phyloP scores from a whole-genome alignment of 192 early-diverging fungal genomes.

The Backusella liffmaniae region DNA sequence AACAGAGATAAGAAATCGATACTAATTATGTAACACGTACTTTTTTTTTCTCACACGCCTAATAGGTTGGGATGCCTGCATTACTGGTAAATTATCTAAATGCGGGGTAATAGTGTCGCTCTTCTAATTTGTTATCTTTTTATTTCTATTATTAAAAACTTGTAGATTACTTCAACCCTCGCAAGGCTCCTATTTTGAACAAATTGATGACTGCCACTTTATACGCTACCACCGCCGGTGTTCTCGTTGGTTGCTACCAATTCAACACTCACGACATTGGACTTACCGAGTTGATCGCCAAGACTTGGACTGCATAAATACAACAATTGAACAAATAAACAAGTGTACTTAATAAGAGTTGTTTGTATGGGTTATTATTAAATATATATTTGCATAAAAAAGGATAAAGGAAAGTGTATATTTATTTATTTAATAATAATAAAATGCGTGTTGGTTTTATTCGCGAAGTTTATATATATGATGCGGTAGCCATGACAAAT shows the following conservation, averaged over 20 bases:
- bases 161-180: constrained; percentile 81
- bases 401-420: not conserved
- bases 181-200: constrained; percentile 61
- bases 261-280: constrained; percentile 98
- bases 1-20: constrained; percentile 5
- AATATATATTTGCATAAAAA: not conserved
- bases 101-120: constrained; percentile 13
- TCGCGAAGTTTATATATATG: not conserved
- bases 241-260: constrained; percentile 84
- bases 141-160: not conserved
- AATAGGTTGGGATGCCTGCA: constrained; percentile 36
- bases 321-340: not conserved
- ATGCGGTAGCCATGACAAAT: not conserved
- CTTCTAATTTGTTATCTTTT: constrained; percentile 5
- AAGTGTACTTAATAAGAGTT: not conserved
- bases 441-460: not conserved
- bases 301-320: constrained; percentile 64
- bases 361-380: not conserved
- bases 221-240: constrained; percentile 65
- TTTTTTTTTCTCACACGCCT: constrained; percentile 3
- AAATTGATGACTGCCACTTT: constrained; percentile 64
- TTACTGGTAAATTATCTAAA: constrained; percentile 29
- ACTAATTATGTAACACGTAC: constrained; percentile 7
- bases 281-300: constrained; percentile 82
- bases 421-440: too few relatives aligned